These are phyloP conservation scores for Scheffersomyces amazonensis DNA, from an alignment of 805 yeast genomes.

Conservation along the genomic window DNA sequence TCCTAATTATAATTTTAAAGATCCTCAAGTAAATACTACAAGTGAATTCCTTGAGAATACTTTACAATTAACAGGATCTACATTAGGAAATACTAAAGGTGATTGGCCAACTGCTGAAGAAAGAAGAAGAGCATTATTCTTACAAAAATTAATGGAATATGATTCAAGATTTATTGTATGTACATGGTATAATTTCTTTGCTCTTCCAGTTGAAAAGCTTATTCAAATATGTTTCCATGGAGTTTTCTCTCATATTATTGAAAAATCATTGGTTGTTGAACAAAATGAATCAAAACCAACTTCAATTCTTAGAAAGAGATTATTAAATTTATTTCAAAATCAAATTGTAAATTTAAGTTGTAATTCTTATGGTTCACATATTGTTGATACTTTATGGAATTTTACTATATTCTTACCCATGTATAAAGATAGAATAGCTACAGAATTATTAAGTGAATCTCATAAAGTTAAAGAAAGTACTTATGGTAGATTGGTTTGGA, in stretches of 20 bases:
- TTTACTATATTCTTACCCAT: conserved; percentile 75
- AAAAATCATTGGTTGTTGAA: conserved; percentile 50
- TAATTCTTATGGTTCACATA: conserved; percentile 88
- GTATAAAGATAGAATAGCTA: conserved; percentile 84
- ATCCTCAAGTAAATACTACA: conserved; percentile 18
- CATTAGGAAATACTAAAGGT: conserved; percentile 76
- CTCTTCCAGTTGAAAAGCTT: conserved; percentile 58
- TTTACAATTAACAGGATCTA: conserved; percentile 61
- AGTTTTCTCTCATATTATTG: conserved; percentile 86
- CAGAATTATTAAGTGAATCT: conserved; percentile 54
- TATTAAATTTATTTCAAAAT: conserved; percentile 63
- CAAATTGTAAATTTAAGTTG: conserved; percentile 61
- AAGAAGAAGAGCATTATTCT: conserved; percentile 71
- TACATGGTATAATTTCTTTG: conserved; percentile 58
- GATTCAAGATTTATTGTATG: conserved; percentile 58
- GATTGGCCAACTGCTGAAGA: conserved; percentile 95
- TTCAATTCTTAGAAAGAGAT: conserved; percentile 57
- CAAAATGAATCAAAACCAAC: conserved; percentile 43
- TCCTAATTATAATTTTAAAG: conserved; percentile 30
- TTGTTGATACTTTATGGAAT: conserved; percentile 79
- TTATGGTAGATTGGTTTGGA: conserved; percentile 93
- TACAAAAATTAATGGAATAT: conserved; percentile 69
- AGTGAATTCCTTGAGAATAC: conserved; percentile 64
- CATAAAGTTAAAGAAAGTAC: conserved; percentile 76
- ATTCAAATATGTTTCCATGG: conserved; percentile 83